Percentiles rank a stretch among this genome's conserved stretches.
Conservation (phyloP, 2,329 filamentous ascomycete species). For the Talaromyces atroroseus region DNA sequence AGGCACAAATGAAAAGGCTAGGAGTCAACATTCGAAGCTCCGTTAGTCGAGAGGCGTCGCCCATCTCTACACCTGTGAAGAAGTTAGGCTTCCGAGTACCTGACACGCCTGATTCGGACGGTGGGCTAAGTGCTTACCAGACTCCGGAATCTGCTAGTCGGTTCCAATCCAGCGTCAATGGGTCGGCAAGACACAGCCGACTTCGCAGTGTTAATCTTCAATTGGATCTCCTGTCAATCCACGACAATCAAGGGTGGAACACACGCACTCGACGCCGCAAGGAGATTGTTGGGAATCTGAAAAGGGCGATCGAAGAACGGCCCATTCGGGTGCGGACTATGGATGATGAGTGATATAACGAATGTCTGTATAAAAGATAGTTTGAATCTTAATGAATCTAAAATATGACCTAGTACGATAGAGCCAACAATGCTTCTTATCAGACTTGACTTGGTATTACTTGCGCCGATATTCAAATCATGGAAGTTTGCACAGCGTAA, state of each 20-base stretch:
- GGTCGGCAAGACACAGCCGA: conserved; percentile 27
- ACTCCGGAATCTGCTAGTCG: conserved; percentile 36
- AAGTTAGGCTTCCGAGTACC: conserved; percentile 30
- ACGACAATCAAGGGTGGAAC: conserved; percentile 32
- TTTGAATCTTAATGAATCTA: not conserved
- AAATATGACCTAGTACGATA: not conserved
- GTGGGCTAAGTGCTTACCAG: conserved; percentile 33
- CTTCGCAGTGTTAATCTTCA: conserved; percentile 27
- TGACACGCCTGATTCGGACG: conserved; percentile 33
- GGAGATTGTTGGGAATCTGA: conserved; percentile 24
- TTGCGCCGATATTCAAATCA: not conserved
- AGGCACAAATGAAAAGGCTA: conserved; percentile 75
- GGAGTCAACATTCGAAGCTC: conserved; percentile 41
- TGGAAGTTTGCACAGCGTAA: not conserved
- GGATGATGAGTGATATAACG: conserved; percentile 18
- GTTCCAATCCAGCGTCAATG: conserved; percentile 33
- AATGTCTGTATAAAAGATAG: not conserved
- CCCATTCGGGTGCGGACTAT: conserved; percentile 20
- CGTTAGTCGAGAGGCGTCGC: conserved; percentile 32
- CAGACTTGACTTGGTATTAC: not conserved
- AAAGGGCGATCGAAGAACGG: conserved; percentile 19
- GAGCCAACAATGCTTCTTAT: not conserved
- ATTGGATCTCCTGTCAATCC: conserved; percentile 20
- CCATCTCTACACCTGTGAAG: conserved; percentile 31
- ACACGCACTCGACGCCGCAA: conserved; percentile 28